Percentiles rank a stretch among this genome's conserved stretches.
Conservation (phyloP, 2,329 filamentous ascomycete genomes). For the Clonostachys rhizophaga region DNA sequence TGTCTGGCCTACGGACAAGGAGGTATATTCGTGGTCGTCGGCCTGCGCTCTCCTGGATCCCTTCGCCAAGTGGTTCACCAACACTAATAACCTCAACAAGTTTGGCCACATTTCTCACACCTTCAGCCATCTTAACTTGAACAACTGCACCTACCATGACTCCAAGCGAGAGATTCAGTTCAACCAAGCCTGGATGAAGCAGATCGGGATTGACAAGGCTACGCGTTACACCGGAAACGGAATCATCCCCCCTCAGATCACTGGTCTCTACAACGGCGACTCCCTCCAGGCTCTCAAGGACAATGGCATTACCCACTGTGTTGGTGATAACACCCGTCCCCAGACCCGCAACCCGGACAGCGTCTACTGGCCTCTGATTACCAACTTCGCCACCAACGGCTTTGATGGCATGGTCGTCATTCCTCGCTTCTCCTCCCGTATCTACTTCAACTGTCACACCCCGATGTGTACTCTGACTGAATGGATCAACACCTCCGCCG, state of each 20-base stretch:
- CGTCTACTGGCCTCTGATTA: constrained; percentile 50
- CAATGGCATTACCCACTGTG: constrained; percentile 52
- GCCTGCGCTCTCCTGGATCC: constrained; percentile 43
- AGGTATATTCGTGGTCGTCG: constrained; percentile 44
- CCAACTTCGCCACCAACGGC: constrained; percentile 43
- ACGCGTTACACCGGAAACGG: constrained; percentile 45
- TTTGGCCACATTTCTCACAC: constrained; percentile 60
- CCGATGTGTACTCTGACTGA: constrained; percentile 51
- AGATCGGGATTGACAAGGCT: constrained; percentile 41
- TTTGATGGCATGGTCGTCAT: constrained; percentile 51
- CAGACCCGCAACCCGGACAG: constrained; percentile 45
- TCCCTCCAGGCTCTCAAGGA: constrained; percentile 53
- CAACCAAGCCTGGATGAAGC: constrained; percentile 54
- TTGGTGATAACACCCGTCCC: constrained; percentile 60
- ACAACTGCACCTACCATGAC: constrained; percentile 57
- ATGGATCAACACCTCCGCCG: constrained; percentile 55
- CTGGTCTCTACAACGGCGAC: constrained; percentile 60
- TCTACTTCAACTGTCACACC: constrained; percentile 61
- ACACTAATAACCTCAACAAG: constrained; percentile 37
- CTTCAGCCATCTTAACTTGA: constrained; percentile 53
- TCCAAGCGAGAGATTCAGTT: constrained; percentile 52
- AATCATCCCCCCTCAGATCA: constrained; percentile 59
- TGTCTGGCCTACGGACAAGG: constrained; percentile 42
- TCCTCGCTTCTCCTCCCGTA: constrained; percentile 56
- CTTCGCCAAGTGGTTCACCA: constrained; percentile 48